Conservation (phyloP, 176 grass and related monocot genomes). For the Tillandsia leiboldiana region DNA sequence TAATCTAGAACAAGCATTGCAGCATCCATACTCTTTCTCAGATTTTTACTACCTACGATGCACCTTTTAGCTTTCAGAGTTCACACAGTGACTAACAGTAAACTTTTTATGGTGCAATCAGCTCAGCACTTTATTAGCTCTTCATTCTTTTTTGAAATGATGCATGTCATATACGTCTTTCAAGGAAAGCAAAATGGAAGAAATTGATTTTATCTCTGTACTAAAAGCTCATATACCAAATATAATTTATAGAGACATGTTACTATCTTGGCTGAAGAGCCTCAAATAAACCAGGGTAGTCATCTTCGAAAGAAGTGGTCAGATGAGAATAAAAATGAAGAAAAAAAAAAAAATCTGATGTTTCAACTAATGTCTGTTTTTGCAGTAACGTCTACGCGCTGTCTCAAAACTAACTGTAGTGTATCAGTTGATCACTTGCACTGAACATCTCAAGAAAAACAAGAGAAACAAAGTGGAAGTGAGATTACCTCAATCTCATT, state of each 20-base stretch:
- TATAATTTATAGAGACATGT: neutral
- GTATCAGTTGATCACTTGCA: neutral
- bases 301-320: neutral
- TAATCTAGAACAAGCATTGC: neutral
- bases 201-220: neutral
- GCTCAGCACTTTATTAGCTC: neutral
- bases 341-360: too few species aligned
- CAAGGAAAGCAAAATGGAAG: neutral
- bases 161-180: neutral
- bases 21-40: neutral
- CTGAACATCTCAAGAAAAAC: neutral
- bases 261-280: neutral
- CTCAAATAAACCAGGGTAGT: neutral
- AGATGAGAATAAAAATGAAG: too few species aligned
- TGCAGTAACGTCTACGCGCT: too few species aligned
- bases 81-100: neutral
- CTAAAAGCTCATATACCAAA: neutral
- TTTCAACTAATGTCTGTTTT: too few species aligned
- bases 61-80: neutral
- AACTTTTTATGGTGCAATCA: too few species aligned
- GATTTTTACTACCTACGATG: neutral
- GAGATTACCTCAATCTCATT: conserved; percentile 41
- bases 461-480: neutral
- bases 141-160: neutral
- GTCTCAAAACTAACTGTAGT: too few species aligned